Evolutionary conservation across 2,329 filamentous ascomycete species (phyloP), one percentile per base, ranked within the genome.

Genomic region (Claviceps purpurea): DNA sequence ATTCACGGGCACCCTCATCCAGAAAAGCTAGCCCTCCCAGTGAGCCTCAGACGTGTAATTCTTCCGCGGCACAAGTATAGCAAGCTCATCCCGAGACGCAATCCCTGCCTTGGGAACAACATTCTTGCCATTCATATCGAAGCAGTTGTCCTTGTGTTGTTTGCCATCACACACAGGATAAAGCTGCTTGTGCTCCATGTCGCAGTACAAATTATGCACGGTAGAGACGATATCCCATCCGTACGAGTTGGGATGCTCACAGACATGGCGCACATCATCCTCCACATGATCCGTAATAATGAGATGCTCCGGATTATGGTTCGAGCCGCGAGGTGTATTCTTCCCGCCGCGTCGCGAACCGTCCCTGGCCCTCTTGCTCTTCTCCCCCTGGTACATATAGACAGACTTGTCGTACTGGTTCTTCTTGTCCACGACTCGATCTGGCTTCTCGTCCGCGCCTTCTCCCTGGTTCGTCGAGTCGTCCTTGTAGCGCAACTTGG

Each of bases 211-310:
- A 3, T 55, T 55, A 51, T 67, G 64, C 4, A 51, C 50, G 13
- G 57, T 50, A 7, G 63, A 65, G 24, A 65, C 62, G 26, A 65
- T 62, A 50, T 66, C 63, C 11, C 63, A 65, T 8, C 65, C 65
- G 4, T 58, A 54, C 37, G 63, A 65, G 5, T 53, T 61, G 6
- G 53, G 39, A 24, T 57, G 59, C 47, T 60, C 57, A 55, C 65
- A 68, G 8, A 68, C 58, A 49, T 60, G 56, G 13, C 50, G 59
- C 14, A 65, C 65, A 48, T 56, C 64, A 50, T 66, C 64, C 3
- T 46, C 50, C n/a, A 47, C 30, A 5, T 53, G 43, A 24, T 52
- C 49, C 46, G 60, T 63, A 11, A 62, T 54, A 30, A 60, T 53
- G 38, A 62, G 55, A n/a, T 58, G 56, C n/a, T 34, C 48, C 22